These are phyloP conservation scores for Pseudofabraea citricarpa DNA, from an alignment of 2,329 filamentous ascomycete genomes.

Conservation along the genomic window DNA sequence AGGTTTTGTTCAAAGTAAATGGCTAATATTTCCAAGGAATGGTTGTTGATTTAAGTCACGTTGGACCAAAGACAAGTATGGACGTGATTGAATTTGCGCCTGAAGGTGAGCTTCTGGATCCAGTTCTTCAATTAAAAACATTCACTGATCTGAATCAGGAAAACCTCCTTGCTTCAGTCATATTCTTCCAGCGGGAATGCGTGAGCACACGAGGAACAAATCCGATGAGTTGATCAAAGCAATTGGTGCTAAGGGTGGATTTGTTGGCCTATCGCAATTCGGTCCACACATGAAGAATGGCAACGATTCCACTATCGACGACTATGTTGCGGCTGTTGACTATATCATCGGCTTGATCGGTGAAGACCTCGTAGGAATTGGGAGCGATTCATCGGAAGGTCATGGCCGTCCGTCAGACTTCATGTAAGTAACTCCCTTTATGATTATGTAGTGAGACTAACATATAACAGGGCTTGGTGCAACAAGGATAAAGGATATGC, in stretches of 20 bases:
- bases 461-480: constrained; percentile 27
- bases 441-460: not conserved
- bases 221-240: constrained; percentile 31
- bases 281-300: constrained; percentile 34
- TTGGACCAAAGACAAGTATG: constrained; percentile 29
- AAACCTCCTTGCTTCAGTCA: constrained; percentile 37
- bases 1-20: too few relatives aligned
- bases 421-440: constrained; percentile 14
- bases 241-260: constrained; percentile 32
- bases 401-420: constrained; percentile 34
- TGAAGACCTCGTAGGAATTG: constrained; percentile 33
- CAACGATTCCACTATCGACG: constrained; percentile 36
- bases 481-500: constrained; percentile 37
- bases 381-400: constrained; percentile 30
- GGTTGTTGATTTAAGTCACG: constrained; percentile 28
- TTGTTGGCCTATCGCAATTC: constrained; percentile 34
- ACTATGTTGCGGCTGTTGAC: constrained; percentile 34
- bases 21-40: constrained; percentile 15
- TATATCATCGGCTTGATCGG: constrained; percentile 40
- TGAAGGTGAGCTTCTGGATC: constrained; percentile 8
- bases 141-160: too few relatives aligned
- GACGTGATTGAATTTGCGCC: constrained; percentile 32
- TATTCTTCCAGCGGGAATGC: constrained; percentile 30
- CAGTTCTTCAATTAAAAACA: too few relatives aligned
- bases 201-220: constrained; percentile 34